Conservation (phyloP, 1,284 basidiomycete genomes). For the Leucoagaricus sp. region DNA sequence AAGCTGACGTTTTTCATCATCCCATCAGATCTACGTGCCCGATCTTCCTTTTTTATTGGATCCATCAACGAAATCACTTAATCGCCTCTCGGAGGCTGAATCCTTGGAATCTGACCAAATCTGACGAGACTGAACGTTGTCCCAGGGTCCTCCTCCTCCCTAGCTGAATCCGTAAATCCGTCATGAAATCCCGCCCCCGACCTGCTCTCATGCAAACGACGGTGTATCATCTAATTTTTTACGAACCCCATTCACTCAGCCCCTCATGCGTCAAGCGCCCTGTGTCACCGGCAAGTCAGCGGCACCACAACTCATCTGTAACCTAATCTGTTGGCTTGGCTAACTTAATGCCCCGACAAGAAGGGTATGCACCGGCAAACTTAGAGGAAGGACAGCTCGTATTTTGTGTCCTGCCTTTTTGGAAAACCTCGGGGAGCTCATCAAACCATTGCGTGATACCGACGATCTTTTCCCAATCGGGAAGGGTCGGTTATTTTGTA, state of each 20-base stretch:
- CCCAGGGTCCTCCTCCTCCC: not conserved
- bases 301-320: slow-evolving; percentile 28
- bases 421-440: not conserved
- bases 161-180: no score
- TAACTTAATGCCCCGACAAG: slow-evolving; percentile 29
- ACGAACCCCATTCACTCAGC: slow-evolving; percentile 15
- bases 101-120: slow-evolving; percentile 12
- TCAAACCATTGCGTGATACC: not conserved
- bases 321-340: slow-evolving; percentile 36
- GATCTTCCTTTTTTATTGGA: slow-evolving; percentile 4
- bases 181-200: no score
- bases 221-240: no score
- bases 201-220: no score
- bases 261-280: slow-evolving; percentile 7
- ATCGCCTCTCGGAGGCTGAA: slow-evolving; percentile 2
- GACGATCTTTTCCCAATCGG: slow-evolving; percentile 9
- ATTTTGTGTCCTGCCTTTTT: slow-evolving; percentile 5
- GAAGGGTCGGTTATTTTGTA: not conserved
- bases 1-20: slow-evolving; percentile 7
- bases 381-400: not conserved
- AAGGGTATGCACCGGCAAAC: not conserved
- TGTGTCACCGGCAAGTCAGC: slow-evolving; percentile 15
- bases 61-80: slow-evolving; percentile 4
- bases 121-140: no score
- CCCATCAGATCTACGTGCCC: slow-evolving; percentile 1